Evolutionary conservation across 495 filamentous ascomycete species (phyloP).

Genomic region (Tuber melanosporum): DNA sequence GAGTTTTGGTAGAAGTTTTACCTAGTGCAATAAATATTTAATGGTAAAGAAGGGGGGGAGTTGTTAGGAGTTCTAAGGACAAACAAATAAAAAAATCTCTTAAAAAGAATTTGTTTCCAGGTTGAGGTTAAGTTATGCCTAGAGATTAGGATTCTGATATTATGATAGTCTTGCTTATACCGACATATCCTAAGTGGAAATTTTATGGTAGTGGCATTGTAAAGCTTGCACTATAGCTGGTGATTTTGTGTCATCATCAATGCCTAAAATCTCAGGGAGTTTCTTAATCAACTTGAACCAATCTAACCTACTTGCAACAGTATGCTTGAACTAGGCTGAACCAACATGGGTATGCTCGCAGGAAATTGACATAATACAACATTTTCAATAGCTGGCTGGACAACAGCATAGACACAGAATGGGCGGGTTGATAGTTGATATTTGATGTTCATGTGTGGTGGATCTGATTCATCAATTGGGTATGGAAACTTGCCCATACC

Average conservation of each 20-base stretch:
- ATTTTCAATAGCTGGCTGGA: neutral
- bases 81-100: constrained; percentile 5
- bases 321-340: neutral
- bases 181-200: neutral
- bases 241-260: neutral
- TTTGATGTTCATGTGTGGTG: neutral
- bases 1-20: constrained; percentile 5
- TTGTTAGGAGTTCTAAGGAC: neutral
- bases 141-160: neutral
- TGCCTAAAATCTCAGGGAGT: neutral
- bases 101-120: neutral
- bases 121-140: neutral
- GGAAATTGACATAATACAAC: neutral
- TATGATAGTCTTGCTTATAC: too few relatives aligned
- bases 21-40: neutral
- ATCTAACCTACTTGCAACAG: neutral
- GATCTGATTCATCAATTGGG: neutral
- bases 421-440: neutral
- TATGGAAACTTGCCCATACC: neutral
- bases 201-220: neutral
- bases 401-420: neutral
- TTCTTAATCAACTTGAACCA: neutral
- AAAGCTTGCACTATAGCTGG: neutral
- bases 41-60: neutral
- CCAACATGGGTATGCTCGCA: neutral